Conservation (phyloP, 75 land plant genomes). For the Sequoiadendron giganteum region DNA sequence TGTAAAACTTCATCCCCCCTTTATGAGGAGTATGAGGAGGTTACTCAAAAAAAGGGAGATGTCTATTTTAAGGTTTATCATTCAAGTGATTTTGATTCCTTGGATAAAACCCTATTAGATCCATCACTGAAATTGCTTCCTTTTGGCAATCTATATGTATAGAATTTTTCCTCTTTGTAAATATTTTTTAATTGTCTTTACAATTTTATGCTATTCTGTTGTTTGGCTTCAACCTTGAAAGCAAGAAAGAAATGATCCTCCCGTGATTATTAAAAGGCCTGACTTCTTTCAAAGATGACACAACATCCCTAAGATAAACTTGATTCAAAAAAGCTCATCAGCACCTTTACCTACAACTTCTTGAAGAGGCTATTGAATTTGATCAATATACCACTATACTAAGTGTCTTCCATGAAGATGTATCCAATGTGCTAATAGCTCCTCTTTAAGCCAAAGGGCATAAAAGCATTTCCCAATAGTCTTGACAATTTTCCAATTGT, state of each 20-base stretch:
- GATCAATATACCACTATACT: too few relatives aligned
- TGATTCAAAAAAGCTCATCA: background rate
- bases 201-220: background rate
- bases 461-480: background rate
- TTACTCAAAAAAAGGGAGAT: too few relatives aligned
- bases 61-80: too few relatives aligned
- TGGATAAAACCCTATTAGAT: too few relatives aligned
- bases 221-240: background rate
- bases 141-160: too few relatives aligned
- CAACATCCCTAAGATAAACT: background rate
- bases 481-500: background rate
- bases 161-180: too few relatives aligned
- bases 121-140: too few relatives aligned
- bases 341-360: background rate
- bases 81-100: too few relatives aligned
- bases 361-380: background rate
- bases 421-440: background rate
- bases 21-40: too few relatives aligned
- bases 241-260: background rate
- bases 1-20: too few relatives aligned
- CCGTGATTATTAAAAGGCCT: background rate
- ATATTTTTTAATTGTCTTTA: too few relatives aligned
- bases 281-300: background rate
- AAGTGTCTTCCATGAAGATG: too few relatives aligned
- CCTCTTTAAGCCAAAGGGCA: background rate